Percentiles rank a stretch among this genome's conserved stretches.
Conservation (phyloP, 495 filamentous ascomycete genomes). For the Lasiosphaeria miniovina region DNA sequence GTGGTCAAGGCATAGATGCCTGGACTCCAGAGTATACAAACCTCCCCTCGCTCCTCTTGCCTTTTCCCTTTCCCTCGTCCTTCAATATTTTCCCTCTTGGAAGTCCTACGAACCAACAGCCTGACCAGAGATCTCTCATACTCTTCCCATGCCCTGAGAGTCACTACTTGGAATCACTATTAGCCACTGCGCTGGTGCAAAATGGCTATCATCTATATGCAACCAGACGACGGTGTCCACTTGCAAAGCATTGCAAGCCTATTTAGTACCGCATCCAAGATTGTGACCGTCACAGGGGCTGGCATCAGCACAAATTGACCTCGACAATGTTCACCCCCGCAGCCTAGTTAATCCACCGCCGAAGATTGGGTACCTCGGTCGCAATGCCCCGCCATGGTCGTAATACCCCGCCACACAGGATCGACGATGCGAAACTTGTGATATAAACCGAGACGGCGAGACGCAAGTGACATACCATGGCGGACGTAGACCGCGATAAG, state of each 20-base stretch:
- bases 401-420: no score
- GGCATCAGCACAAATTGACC: constrained; percentile 18
- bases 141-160: no score
- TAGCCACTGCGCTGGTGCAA: no score
- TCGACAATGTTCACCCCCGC: no score
- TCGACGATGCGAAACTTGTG: no score
- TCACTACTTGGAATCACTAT: no score
- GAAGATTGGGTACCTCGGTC: no score
- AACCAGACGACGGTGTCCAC: constrained; percentile 8
- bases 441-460: constrained; percentile 1
- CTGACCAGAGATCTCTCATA: background rate
- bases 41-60: constrained; percentile 16
- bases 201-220: constrained; percentile 13
- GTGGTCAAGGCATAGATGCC: background rate
- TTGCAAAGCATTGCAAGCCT: constrained; percentile 13
- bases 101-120: background rate
- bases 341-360: no score
- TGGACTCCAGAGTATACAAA: constrained; percentile 11
- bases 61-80: constrained; percentile 10
- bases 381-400: no score
- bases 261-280: constrained; percentile 14
- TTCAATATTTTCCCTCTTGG: constrained; percentile 3
- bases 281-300: constrained; percentile 17
- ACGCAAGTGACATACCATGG: no score
- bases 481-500: constrained; percentile 3